Base-by-base conservation (phyloP, 1,139 yeast genomes). In the Hyphopichia buzzinii region DNA sequence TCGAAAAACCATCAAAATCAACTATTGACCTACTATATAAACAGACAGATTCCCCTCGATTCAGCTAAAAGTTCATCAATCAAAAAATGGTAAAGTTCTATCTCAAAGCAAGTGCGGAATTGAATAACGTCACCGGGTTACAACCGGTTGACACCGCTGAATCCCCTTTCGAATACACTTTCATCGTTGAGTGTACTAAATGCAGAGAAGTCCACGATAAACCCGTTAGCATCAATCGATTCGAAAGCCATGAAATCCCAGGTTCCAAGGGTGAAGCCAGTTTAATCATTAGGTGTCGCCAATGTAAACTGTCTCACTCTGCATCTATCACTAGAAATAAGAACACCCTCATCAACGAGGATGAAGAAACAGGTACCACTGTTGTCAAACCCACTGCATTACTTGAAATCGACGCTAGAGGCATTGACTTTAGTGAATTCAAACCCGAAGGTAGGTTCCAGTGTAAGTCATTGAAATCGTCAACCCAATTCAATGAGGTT, bases 251-350 rank as follows among this genome's bases (percentile, higher is more conserved):
- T 54, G 85, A 83, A 28, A 73, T 85, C 28, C 58, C 74, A 1
- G 90, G 89, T 0, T 79, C 94, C 30, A 73, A 82, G 43, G 96
- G 96, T 12, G 88, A 81, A 42, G 95, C 96, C 10, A 85, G 83
- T 47, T 87, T 89, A 55, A 82, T 84, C 2, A 82, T 85, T 72
- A 76, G 81, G 47, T 92, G 98, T 56, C 74, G 74, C 39, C 64
- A 67, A 44, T 87, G 96, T 55, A 76, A 78, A 39, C 41, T 49
- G 25, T 74, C 67, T 40, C 68, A 65, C 43, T 55, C 66, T 5
- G 71, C 74, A 6, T 50, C 53, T 26, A 62, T 77, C 19, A 39
- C 44, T 10, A 55, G 72, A 38, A 69, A 77, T 3, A 55, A 54
- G 26, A 50, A 54, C 17, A 45, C 45, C 33, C 56, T 60, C 32